phyloP scores from a whole-genome alignment of 2,329 filamentous ascomycete genomes.

The Aspergillus floridensis region DNA sequence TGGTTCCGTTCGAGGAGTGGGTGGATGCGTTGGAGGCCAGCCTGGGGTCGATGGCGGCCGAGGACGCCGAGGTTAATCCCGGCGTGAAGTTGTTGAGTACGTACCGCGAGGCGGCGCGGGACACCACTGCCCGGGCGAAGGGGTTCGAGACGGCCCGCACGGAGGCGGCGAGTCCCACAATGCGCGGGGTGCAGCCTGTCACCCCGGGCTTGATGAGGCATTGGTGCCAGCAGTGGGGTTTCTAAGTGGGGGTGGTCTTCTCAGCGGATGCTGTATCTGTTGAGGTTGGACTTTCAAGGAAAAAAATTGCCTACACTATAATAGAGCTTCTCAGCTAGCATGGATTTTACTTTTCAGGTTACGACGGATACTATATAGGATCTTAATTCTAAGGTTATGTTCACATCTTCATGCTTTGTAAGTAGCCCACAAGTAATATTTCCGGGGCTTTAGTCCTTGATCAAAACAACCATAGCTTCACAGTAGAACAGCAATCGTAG shows the following conservation, averaged over 20 bases:
- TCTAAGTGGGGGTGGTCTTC: neutral
- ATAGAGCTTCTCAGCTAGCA: too few relatives aligned
- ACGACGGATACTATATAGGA: too few relatives aligned
- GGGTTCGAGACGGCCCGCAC: neutral
- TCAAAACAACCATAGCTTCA: too few relatives aligned
- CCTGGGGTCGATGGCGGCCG: neutral
- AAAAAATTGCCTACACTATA: too few relatives aligned
- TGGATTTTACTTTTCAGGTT: too few relatives aligned
- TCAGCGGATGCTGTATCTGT: too few relatives aligned
- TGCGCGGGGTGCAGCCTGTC: neutral
- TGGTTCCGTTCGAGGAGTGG: neutral
- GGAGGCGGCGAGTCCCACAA: neutral
- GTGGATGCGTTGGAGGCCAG: neutral
- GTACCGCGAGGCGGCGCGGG: neutral
- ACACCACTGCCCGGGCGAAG: neutral
- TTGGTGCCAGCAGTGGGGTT: slow-evolving; percentile 5
- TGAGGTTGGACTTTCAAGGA: too few relatives aligned
- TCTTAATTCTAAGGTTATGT: too few relatives aligned
- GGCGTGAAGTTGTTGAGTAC: slow-evolving; percentile 2
- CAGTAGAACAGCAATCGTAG: too few relatives aligned
- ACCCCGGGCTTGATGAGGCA: neutral
- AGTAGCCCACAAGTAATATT: too few relatives aligned
- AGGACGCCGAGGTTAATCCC: neutral
- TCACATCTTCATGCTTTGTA: too few relatives aligned
- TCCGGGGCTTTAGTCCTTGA: too few relatives aligned